Percentiles rank a stretch among this genome's conserved stretches.
Conservation (phyloP, 208 protist genomes). For the Acanthamoeba triangularis region DNA sequence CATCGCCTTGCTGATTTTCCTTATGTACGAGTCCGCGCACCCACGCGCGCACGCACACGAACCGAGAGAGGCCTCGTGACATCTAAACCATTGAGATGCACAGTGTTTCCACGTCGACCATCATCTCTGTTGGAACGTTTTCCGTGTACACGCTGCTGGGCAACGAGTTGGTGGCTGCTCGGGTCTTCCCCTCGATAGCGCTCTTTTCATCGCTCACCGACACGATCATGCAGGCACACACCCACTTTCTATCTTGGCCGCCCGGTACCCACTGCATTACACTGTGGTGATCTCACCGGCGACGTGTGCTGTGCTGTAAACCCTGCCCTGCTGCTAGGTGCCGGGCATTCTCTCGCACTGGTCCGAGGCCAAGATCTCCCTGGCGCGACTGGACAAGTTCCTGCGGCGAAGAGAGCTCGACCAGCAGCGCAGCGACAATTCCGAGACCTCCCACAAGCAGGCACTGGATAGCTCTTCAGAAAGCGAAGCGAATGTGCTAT, state of each 20-base stretch:
- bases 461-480: neutral
- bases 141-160: constrained; percentile 16
- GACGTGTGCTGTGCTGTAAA: neutral
- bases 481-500: neutral
- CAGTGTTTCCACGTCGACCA: neutral
- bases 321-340: neutral
- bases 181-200: neutral
- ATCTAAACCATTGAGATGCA: neutral
- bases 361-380: constrained; percentile 79
- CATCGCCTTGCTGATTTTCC: neutral
- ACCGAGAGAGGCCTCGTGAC: neutral
- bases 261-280: neutral
- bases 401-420: constrained; percentile 4
- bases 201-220: neutral
- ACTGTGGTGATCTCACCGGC: neutral
- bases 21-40: neutral
- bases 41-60: neutral
- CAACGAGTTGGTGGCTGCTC: neutral
- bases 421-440: neutral
- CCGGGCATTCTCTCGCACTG: neutral
- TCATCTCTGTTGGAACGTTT: constrained; percentile 12
- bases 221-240: neutral
- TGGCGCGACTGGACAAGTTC: constrained; percentile 80
- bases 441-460: neutral
- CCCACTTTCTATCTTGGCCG: neutral